Base-by-base conservation (phyloP, 2,329 filamentous ascomycete species). In the Sporothrix globosa region DNA sequence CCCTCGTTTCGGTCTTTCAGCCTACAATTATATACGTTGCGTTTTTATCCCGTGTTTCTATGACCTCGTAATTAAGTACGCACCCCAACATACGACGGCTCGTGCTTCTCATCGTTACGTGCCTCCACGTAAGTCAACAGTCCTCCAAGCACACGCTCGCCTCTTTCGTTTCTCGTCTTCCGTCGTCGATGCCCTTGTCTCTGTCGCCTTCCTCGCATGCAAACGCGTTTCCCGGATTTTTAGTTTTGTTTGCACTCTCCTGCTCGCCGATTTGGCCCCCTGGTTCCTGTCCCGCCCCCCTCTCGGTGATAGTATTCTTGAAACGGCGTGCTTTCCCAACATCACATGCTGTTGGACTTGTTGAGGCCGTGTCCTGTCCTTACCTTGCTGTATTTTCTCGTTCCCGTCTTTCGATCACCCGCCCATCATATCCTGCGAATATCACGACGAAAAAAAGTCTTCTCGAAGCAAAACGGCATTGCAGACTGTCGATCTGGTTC, bases 31-130 rank as follows among this genome's bases (percentile, higher is more conserved):
- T 69, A 53, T 54, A 46, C 44, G 46, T 69, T 65, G 44, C 34
- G 44, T 65, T 61, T 65, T 69, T 34, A 2, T 50, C 68, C 56
- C 58, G 56, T 30, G 68, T 69, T 46, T 63, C 58, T 44, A 69
- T 65, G 68, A 65, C 68, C 68, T 65, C 48, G 58, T 69, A 69
- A 69, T 69, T 34, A 65, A 69, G 48, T 34, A n/a, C 34, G 56
- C 58, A 65, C 48, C 58, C 5, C 39, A 44, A 53, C 30, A 21
- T 39, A 52, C 63, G 27, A 66, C 56, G 46, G 34, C 56, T 52
- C 34, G 48, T 65, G 46, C 56, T 65, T 27, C 61, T 50, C 24
- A 30, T 50, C 27, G 21, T 50, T 50, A 14, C 41, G 27, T 60
- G 41, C 41, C 44, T 60, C 44, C 58, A 54, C 68, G 58, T 65